Evolutionary conservation across 2,329 filamentous ascomycete species (phyloP), one percentile per base, ranked within the genome.

Genomic region (Fonsecaea nubica): DNA sequence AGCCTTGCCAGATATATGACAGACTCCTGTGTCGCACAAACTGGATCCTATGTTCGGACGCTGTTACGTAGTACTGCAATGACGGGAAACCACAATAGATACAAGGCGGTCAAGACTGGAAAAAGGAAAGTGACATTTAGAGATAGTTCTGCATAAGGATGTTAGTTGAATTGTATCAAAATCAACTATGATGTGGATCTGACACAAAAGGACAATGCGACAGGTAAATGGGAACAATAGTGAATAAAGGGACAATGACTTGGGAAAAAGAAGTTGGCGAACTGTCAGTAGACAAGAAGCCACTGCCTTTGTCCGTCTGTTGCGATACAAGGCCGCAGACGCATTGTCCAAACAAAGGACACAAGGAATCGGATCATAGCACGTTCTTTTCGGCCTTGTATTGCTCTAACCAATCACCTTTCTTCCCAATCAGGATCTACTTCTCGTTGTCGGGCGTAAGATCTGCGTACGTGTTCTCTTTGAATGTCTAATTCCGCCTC

Each of bases 401-500:
- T 42, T n/a, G 40, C 4, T 4, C 15, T 42, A n/a, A 42, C 15
- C 40, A n/a, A 2, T 42, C 40, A 42, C 40, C 15, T n/a, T n/a
- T 42, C 40, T 42, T 42, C 45, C 35, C 38, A 40, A 40, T 58
- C 53, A 38, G 59, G 48, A 55, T 54, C 59, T 8, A 48, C 55
- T 18, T 38, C 59, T 45, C 59, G 59, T 35, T 62, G 59, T 33
- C 64, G 60, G 3, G 52, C 48, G 65, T 68, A 69, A 21, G 67
- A 21, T 50, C 66, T 54, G 38, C 63, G 58, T 10, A 67, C 62
- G 36, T 62, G 42, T 55, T 71, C 63, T 48, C 58, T 52, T 52
- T 69, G 67, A 15, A 40, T 58, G 54, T 68, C 58, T 38, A 68
- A 60, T 53, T 71, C 71, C n/a, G 35, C 36, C 60, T 71, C 68